Evolutionary conservation across 805 yeast species (phyloP), one percentile per base, ranked within the genome.

Genomic region (Cyberlindnera japonica): DNA sequence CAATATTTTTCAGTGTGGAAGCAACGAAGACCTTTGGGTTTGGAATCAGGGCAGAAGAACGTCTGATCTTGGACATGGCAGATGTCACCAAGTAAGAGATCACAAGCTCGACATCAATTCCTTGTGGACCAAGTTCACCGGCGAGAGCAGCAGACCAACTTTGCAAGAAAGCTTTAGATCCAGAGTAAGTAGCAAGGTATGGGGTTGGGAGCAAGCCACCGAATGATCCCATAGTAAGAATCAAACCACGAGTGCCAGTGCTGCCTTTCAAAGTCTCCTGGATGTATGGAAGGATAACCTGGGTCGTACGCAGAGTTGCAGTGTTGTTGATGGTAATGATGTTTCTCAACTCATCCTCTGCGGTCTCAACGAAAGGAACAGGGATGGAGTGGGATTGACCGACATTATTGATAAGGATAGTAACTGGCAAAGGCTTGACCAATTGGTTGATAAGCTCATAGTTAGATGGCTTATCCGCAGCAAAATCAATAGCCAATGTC

Each of bases 321-420:
- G 78, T 69, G 65, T 82, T 84, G 71, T 93, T 93, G 58, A 93
- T 79, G 39, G 90, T 83, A 54, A 93, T 75, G 57, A 93, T 93
- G 50, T 79, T 75, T 49, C 76, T 72, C 68, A 93, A 62, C 62
- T 93, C 99, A 36, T 74, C 66, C 35, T 74, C 79, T 11, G 73
- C 69, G 12, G 96, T 89, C 59, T 89, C 95, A 53, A 74, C 62
- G 62, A 93, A 93, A 40, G 97, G 91, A 27, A 88, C 96, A 2
- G 99, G 99, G 48, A 93, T 87, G 25, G 90, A 79, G 65, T 93
- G 99, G 11, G 95, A 84, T 61, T 79, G 87, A 33, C 99, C 99
- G 41, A 93, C 97, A 58, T 93, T 93, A 69, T 93, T 93, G 57
- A 93, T 67, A 57, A 93, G 73, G 8, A 89, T 75, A 7, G 91